A percentile compares a stretch with the other conserved stretches of the same genome.
phyloP scores from a whole-genome alignment of 1,139 yeast genomes.

The Wickerhamomyces sp. region DNA sequence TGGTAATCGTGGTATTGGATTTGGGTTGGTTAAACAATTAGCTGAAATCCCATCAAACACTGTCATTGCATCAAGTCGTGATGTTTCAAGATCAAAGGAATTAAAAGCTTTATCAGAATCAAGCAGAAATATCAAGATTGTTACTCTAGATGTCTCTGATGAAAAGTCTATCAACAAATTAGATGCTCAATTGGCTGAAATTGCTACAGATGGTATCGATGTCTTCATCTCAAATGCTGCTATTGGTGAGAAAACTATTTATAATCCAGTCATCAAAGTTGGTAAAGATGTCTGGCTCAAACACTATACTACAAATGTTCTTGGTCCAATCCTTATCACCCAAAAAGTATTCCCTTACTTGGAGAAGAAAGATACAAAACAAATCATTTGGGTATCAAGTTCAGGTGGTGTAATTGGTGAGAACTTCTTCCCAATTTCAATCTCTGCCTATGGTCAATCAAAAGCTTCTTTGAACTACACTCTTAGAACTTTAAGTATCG shows the following conservation, averaged over 20 bases:
- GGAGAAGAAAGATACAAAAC: slow-evolving; percentile 10
- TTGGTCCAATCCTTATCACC: slow-evolving; percentile 23
- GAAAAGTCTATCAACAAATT: slow-evolving; percentile 13
- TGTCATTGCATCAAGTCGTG: slow-evolving; percentile 25
- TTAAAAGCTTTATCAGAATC: neutral
- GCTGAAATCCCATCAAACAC: slow-evolving; percentile 11
- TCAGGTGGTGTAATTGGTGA: slow-evolving; percentile 20
- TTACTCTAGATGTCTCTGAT: slow-evolving; percentile 16
- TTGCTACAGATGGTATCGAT: slow-evolving; percentile 33
- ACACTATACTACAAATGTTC: slow-evolving; percentile 15
- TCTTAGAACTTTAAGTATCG: slow-evolving; percentile 20
- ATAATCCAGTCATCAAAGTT: slow-evolving; percentile 1
- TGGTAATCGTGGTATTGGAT: slow-evolving; percentile 26
- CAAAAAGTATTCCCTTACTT: slow-evolving; percentile 21
- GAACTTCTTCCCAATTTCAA: slow-evolving; percentile 9
- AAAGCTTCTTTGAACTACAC: slow-evolving; percentile 30
- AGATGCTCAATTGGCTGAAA: slow-evolving; percentile 4
- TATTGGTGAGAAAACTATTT: slow-evolving; percentile 26
- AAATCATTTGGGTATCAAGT: slow-evolving; percentile 21
- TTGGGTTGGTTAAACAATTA: slow-evolving; percentile 19
- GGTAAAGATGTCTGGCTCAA: neutral
- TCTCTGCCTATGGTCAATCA: slow-evolving; percentile 29
- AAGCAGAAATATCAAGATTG: slow-evolving; percentile 2
- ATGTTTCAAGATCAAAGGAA: slow-evolving; percentile 9
- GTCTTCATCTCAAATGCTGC: slow-evolving; percentile 49